Percentiles rank a stretch among this genome's conserved stretches.
Evolutionary conservation across 2,329 filamentous ascomycete species (phyloP).

Genomic region (Zymoseptoria passerinii): DNA sequence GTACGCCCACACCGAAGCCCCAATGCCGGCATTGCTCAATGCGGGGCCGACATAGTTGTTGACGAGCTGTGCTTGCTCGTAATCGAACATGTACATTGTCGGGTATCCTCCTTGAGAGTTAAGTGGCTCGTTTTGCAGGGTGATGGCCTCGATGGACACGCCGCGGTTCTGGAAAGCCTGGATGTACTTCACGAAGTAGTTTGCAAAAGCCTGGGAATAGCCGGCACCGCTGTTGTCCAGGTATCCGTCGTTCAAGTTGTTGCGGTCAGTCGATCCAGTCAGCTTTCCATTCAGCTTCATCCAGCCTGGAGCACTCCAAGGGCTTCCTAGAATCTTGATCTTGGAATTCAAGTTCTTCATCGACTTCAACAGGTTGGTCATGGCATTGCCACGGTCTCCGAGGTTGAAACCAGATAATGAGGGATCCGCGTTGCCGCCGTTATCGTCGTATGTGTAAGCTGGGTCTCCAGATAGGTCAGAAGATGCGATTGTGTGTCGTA

Average conservation of each 20-base stretch:
- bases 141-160: slow-evolving; percentile 13
- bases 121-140: slow-evolving; percentile 15
- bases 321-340: slow-evolving; percentile 12
- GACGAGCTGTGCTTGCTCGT: slow-evolving; percentile 11
- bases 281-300: slow-evolving; percentile 15
- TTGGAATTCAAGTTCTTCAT: slow-evolving; percentile 9
- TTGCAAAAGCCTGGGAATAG: slow-evolving; percentile 11
- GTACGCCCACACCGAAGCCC: slow-evolving; percentile 15
- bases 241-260: slow-evolving; percentile 15
- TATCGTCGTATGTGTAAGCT: slow-evolving; percentile 18
- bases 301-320: slow-evolving; percentile 18
- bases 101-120: slow-evolving; percentile 6
- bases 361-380: slow-evolving; percentile 11
- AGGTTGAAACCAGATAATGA: slow-evolving; percentile 12
- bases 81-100: slow-evolving; percentile 15
- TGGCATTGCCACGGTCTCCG: slow-evolving; percentile 12
- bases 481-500: slow-evolving; percentile 16
- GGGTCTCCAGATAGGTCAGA: slow-evolving; percentile 12
- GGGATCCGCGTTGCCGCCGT: slow-evolving; percentile 6
- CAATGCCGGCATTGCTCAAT: slow-evolving; percentile 8
- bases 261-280: slow-evolving; percentile 5
- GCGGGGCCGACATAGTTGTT: slow-evolving; percentile 14
- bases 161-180: slow-evolving; percentile 13
- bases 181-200: slow-evolving; percentile 18
- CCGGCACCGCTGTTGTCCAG: slow-evolving; percentile 8